Evolutionary conservation across 2,329 filamentous ascomycete genomes (phyloP), one percentile per base, ranked within the genome.

Genomic region (Pestalotiopsis sp.): DNA sequence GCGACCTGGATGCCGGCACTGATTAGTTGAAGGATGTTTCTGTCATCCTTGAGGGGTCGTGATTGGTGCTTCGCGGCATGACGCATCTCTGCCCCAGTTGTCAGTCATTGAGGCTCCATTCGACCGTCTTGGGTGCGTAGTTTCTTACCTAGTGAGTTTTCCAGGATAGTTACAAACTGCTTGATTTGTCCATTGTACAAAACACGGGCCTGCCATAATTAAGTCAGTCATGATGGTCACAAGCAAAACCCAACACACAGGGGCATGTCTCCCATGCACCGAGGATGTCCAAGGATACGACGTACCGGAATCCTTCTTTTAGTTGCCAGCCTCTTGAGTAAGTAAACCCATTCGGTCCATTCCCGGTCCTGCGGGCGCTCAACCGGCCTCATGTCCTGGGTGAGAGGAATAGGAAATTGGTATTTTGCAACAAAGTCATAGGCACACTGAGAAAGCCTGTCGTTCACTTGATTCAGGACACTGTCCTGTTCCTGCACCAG

Each of bases 371-470:
- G 75, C 3, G 76, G 76, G 66, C 75, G 71, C 68, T 78, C 75
- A 30, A 78, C 76, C 14, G 65, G 67, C 30, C 60, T 40, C 86
- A 67, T 68, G 40, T 68, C 86, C 78, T 92, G 88, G 67, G 93
- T 92, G 74, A 96, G 81, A 11, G 93, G 93, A 73, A 97, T 94
- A 13, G 93, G 93, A 77, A 97, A 97, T 80, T 95, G 93, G 78
- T 96, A 96, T 80, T 94, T 94, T 74, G 93, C 93, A 74, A 97
- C 91, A 80, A 97, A 97, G 81, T 97, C 92, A 84, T 92, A 97
- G 39, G 93, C 93, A 78, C 93, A 96, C 78, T 92, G 91, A 26
- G 93, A 94, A 59, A 97, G 84, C 70, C 93, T 88, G 80, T 95
- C 92, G 82, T 96, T 96, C 79, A 96, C 92, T 79, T 91, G 88